Percentiles rank a stretch among this genome's conserved stretches.
These are phyloP conservation scores for Leccinum huronense DNA, from an alignment of 1,284 basidiomycete genomes.

Conservation along the genomic window DNA sequence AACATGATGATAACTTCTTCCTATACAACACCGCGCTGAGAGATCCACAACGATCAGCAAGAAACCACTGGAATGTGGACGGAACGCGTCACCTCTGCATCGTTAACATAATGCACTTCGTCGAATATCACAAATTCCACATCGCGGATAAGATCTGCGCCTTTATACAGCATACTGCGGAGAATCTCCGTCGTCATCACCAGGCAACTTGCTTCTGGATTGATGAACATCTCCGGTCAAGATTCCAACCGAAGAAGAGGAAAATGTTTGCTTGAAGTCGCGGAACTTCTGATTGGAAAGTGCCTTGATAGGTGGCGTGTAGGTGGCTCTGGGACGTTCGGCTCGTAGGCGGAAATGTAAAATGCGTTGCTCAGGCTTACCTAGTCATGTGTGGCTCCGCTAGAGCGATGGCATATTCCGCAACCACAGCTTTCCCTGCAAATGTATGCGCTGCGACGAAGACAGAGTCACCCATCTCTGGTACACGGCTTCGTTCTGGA, in stretches of 20 bases:
- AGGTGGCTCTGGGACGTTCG: conserved; percentile 74
- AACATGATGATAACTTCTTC: conserved; percentile 99
- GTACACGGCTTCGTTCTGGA: conserved; percentile 98
- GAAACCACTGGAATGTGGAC: conserved; percentile 5
- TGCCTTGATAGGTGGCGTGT: conserved; percentile 99
- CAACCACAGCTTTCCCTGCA: conserved; percentile 99
- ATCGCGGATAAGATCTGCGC: conserved; percentile 96
- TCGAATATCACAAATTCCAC: conserved; percentile 99
- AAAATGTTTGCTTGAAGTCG: conserved; percentile 98
- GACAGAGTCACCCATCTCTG: conserved; percentile 96
- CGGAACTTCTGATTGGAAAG: conserved; percentile 99
- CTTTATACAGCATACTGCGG: conserved; percentile 98
- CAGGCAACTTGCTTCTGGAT: conserved; percentile 95
- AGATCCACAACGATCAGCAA: conserved; percentile 18
- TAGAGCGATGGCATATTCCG: conserved; percentile 97
- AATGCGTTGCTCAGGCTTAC: conserved; percentile 43
- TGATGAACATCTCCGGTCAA: conserved; percentile 99
- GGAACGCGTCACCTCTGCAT: conserved; percentile 77
- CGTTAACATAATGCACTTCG: conserved; percentile 99
- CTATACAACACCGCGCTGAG: conserved; percentile 98
- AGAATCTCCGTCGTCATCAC: conserved; percentile 99
- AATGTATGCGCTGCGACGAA: conserved; percentile 99
- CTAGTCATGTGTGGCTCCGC: conserved; percentile 98
- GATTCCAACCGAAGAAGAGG: conserved; percentile 90
- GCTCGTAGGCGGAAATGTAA: conserved; percentile 14